Base-by-base conservation (phyloP, 2,329 filamentous ascomycete genomes). In the Lachnellula cervina region DNA sequence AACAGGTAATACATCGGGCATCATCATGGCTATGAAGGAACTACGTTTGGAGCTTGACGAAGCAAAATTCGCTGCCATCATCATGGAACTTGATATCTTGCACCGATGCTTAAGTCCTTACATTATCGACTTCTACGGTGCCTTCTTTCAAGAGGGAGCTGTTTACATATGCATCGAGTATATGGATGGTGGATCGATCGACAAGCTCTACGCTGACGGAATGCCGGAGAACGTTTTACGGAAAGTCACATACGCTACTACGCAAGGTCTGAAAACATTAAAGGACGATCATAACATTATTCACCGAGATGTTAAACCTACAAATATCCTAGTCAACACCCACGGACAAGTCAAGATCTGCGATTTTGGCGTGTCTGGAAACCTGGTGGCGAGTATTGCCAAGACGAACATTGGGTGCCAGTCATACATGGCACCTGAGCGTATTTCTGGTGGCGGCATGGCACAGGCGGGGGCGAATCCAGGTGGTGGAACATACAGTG, bases 221-320 rank as follows among this genome's bases (percentile, higher is more conserved):
- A 87, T 99, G 9, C 91, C 94, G 0, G 94, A 99, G 70, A 83
- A 82, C 43, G 86, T 99, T 0, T 76, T 99, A 51, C 84, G 86
- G 53, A 97, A 97, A 71, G 94, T 99, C 61, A 91, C 93, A 0
- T 83, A 94, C 61, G 87, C 89, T 19, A 97, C 94, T 0, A 84
- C 94, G 6, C 89, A 92, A 80, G 94, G 94, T 0, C 78, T 99
- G 59, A 97, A 96, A 75, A 86, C 87, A 19, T 76, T 99, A 58
- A 99, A 99, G 72, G 94, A 99, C 60, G 91, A 97, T 59, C 94
- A 99, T 77, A 97, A 96, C 74, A 99, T 99, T 73, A 99, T 99
- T 62, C 94, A 99, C 71, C 87, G 94, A 62, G 94, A 99, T 69
- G 94, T 99, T 62, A 99, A 99, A 72, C 94, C 94, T 1, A 99